A percentile compares a stretch with the other conserved stretches of the same genome.
phyloP scores from a whole-genome alignment of 495 filamentous ascomycete genomes.

The Xylaria longipes region DNA sequence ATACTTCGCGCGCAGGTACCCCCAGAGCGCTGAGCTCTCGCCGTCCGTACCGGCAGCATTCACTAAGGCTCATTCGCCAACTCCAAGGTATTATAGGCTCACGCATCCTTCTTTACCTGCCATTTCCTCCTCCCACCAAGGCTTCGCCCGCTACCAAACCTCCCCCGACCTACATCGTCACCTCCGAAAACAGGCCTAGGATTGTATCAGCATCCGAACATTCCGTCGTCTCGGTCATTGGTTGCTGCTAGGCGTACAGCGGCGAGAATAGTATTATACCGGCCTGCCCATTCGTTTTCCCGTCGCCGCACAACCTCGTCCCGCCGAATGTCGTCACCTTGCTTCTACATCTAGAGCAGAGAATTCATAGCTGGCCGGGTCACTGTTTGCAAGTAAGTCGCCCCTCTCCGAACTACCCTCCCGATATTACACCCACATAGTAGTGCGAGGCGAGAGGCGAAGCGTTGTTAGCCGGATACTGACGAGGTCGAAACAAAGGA shows the following conservation, averaged over 20 bases:
- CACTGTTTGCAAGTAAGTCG: slow-evolving; percentile 1
- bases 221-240: slow-evolving; percentile 12
- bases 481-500: slow-evolving; percentile 19
- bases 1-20: slow-evolving; percentile 10
- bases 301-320: neutral
- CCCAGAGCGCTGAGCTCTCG: slow-evolving; percentile 4
- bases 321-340: slow-evolving; percentile 14
- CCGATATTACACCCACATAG: neutral
- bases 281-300: slow-evolving; percentile 9
- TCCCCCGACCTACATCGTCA: slow-evolving; percentile 17
- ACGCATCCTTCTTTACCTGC: neutral
- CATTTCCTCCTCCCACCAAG: slow-evolving; percentile 18
- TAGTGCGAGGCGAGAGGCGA: neutral
- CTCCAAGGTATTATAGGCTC: slow-evolving; percentile 15
- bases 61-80: neutral
- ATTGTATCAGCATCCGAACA: slow-evolving; percentile 16
- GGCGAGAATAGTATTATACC: neutral
- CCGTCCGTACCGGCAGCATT: neutral
- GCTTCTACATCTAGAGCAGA: neutral
- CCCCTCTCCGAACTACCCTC: neutral
- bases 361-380: slow-evolving; percentile 10
- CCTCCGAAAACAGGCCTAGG: slow-evolving; percentile 20
- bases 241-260: slow-evolving; percentile 6
- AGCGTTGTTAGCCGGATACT: neutral
- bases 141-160: slow-evolving; percentile 21